A percentile compares a stretch with the other conserved stretches of the same genome.
phyloP scores from a whole-genome alignment of 441 rosid species.

The Jatropha podagrica region DNA sequence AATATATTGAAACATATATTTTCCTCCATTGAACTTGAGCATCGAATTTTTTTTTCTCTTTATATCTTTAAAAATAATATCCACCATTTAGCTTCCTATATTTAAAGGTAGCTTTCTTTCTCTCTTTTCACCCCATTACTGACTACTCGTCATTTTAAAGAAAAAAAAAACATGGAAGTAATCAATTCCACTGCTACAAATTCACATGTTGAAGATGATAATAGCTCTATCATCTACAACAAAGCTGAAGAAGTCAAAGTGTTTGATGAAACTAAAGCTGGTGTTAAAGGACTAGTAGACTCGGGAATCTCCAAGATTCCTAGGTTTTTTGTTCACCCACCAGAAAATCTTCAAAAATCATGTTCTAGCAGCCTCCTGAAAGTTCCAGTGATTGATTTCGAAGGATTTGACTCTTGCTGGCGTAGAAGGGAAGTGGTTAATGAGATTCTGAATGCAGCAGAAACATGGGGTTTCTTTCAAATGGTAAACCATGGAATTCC shows the following conservation, averaged over 20 bases:
- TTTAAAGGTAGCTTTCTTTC: neutral
- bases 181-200: neutral
- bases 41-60: conserved; percentile 15
- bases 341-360: conserved; percentile 19
- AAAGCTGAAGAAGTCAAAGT: conserved; percentile 38
- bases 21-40: conserved; percentile 22
- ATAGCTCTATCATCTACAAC: conserved; percentile 23
- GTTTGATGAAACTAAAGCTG: conserved; percentile 49
- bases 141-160: neutral
- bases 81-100: conserved; percentile 8
- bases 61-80: conserved; percentile 15
- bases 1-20: neutral
- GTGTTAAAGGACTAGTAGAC: conserved; percentile 49
- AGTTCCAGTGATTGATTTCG: conserved; percentile 55
- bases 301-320: conserved; percentile 42
- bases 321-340: conserved; percentile 39
- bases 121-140: neutral
- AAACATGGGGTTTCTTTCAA: conserved; percentile 63
- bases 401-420: conserved; percentile 22
- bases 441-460: conserved; percentile 37
- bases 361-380: neutral
- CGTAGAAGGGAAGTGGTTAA: conserved; percentile 29
- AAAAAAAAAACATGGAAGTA: conserved; percentile 26
- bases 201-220: conserved; percentile 1
- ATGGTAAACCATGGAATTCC: conserved; percentile 57